Evolutionary conservation across 2,329 filamentous ascomycete genomes (phyloP), one percentile per base, ranked within the genome.

Genomic region (Podosphaera aphanis): DNA sequence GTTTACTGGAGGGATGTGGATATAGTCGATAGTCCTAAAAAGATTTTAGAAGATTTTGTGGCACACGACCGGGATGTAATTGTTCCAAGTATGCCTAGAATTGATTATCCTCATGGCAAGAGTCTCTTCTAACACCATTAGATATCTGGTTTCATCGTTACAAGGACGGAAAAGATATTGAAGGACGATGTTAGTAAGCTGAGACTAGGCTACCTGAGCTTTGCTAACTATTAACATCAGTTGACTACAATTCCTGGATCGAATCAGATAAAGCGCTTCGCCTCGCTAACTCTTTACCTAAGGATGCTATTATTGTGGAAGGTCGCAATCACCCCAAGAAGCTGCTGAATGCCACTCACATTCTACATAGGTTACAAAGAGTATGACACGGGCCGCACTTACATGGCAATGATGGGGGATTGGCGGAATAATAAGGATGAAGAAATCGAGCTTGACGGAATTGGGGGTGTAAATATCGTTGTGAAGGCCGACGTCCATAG

Each of bases 231-330:
- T 21, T 19, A 13, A 27, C 18, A 29, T 31, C 49, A 90, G 83
- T 95, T 59, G 90, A 98, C 61, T 98, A 98, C 67, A 98, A 98
- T 64, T 95, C 90, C 1, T 98, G 90, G 90, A 74, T 93, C 55
- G 90, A 98, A 65, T 88, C 88, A 8, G 79, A 86, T 44, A 81
- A 88, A 62, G 85, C 73, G 42, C 73, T 79, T 48, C 80, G 77
- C 57, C 70, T 95, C 46, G 45, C 45, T 3, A 69, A 79, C n/a
- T 66, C 71, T 5, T 74, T 66, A 45, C 69, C 95, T 18, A 86
- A 84, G 59, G 77, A 94, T 56, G 69, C 82, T 19, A 70, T 98
- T 48, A 69, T 98, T 25, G 90, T 83, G 20, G 90, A 98, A 70
- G 90, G 81, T 82, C 62, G 38, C 48, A 35, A 5, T 10, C 10